Evolutionary conservation across 1,284 basidiomycete species (phyloP).

Genomic region (Trichosporon sp.): DNA sequence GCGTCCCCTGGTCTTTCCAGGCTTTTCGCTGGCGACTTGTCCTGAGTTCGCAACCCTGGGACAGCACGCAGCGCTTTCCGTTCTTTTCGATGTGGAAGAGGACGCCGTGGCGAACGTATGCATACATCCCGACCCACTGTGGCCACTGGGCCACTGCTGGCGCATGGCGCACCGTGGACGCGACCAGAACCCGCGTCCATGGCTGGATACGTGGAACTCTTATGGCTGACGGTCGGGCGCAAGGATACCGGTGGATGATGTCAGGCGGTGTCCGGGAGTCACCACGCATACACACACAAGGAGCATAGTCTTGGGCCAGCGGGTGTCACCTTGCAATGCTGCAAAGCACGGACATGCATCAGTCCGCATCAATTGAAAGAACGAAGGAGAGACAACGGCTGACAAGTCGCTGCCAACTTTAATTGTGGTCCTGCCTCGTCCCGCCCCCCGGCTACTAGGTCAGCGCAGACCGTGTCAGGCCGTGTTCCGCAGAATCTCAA

Average conservation of each 20-base stretch:
- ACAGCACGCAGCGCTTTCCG: neutral
- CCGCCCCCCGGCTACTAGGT: neutral
- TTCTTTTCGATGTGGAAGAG: neutral
- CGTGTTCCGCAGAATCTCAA: neutral
- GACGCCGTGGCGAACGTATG: neutral
- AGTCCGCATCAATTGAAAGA: neutral
- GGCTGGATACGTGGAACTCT: neutral
- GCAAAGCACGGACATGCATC: neutral
- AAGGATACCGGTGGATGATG: neutral
- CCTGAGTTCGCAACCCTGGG: neutral
- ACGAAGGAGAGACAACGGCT: neutral
- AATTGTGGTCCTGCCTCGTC: neutral
- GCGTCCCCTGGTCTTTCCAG: neutral
- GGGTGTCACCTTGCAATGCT: neutral
- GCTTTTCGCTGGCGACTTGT: neutral
- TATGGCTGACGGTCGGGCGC: neutral
- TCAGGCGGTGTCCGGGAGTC: neutral
- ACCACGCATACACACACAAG: neutral
- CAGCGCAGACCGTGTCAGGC: neutral
- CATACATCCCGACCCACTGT: constrained; percentile 1
- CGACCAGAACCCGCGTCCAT: no score
- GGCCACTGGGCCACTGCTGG: neutral
- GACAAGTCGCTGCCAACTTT: neutral
- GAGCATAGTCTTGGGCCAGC: neutral
- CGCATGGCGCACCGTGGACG: no score